Evolutionary conservation across 352 stramenopile genomes (phyloP), one percentile per base, ranked within the genome.

Genomic region (Phytophthora ramorum): DNA sequence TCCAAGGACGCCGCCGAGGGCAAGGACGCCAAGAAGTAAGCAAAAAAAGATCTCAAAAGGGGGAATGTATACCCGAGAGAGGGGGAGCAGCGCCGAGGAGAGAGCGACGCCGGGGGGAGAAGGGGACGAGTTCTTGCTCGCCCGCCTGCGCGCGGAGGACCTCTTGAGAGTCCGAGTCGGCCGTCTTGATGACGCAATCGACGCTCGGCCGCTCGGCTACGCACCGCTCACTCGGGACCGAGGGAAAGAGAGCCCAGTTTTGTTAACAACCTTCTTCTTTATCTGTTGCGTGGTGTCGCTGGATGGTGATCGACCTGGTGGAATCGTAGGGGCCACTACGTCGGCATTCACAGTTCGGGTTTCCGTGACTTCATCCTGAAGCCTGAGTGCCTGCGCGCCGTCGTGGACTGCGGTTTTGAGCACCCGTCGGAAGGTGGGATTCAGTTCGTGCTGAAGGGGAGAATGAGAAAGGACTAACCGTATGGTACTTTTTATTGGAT

Each of bases 351-450:
- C 79, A 97, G 92, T 53, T 99, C 96, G 28, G 97, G 97, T 75
- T 99, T 99, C 87, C 98, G 98, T 71, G 98, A 99, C 79, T 99
- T 99, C 67, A 97, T 99, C 72, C 80, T 99, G 40, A 99, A 99
- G 87, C 97, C 98, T 24, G 98, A 99, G 81, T 97, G 98, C 49
- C 87, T 99, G 51, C 93, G 97, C 65, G 97, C 98, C 28, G 98
- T 99, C 63, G 97, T 99, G 32, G 97, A 99, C 77, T 99, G 97
- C 82, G 98, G 98, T 72, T 99, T 99, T 60, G 98, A 99, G 79
- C 97, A 99, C 80, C 98, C 98, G 48, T 99, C 97, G 34, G 97
- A 99, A 97, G 97, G 98, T 90, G 71, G 83, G 79, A 30, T 48
- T 7, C 24, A 35, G 2, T 37, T 47, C 16, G 20, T 30, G 6